Evolutionary conservation across 257 asterid species (phyloP), one percentile per base, ranked within the genome.

Genomic region (Jacaranda copaia): DNA sequence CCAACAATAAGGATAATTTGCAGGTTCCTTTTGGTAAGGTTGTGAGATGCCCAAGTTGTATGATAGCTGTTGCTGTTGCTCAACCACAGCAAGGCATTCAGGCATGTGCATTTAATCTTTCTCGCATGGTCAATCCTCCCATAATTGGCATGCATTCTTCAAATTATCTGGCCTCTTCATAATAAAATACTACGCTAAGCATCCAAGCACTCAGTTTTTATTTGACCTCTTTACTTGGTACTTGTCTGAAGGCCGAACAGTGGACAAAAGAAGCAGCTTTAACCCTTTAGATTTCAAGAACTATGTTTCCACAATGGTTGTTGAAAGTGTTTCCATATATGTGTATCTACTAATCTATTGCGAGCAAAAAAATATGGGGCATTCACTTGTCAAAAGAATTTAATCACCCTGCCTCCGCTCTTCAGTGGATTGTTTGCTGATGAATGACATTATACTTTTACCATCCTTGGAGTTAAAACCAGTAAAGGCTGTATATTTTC

Each of bases 21-120:
- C 88, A 94, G 99, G 96, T 95, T 57, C 96, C 98, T 64, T 95
- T 95, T 39, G 99, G 99, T 79, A 95, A 87, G 82, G 96, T 95
- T 40, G 95, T 95, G 70, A 80, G 89, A 60, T 95, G 99, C 89
- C 99, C 99, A 38, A 88, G 84, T 81, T 95, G 99, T 82, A 87
- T 80, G 89, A 78, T 93, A 79, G 94, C 99, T 20, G 82, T 90
- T 68, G 87, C 95, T 65, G 99, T 94, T 13, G 89, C 97, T 80
- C 99, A 93, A 82, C 99, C 98, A 58, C 99, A 93, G 80, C 91
- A 95, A 84, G 98, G 99, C 69, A 76, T 91, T 89, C 99, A 95
- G 98, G 99, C 82, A 89, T 51, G 87, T 84, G 5, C 72, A 65
- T 60, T 19, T 68, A n/a, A 75, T 53, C 72, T 75, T 39, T n/a